These are phyloP conservation scores for Taphrina flavorubra DNA, from an alignment of 1,139 yeast genomes.

Conservation along the genomic window DNA sequence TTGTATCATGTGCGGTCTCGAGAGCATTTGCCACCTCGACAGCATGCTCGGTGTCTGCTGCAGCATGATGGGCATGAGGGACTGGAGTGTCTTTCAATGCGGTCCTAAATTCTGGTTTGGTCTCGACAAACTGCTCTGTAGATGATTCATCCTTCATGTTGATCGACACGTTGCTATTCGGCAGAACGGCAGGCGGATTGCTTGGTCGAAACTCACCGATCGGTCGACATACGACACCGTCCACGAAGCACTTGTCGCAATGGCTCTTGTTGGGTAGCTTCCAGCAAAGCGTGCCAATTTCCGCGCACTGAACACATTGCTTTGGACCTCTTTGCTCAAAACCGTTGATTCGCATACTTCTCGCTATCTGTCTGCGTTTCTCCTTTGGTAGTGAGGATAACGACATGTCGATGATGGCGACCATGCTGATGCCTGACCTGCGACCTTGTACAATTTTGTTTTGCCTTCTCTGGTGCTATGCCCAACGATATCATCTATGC, in stretches of 20 bases:
- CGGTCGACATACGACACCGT: conserved; percentile 10
- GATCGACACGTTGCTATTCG: too few relatives aligned
- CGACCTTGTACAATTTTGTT: background rate
- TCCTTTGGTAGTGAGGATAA: conserved; percentile 2
- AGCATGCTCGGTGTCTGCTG: too few relatives aligned
- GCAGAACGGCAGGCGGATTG: too few relatives aligned
- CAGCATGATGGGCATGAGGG: background rate
- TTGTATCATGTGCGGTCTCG: too few relatives aligned
- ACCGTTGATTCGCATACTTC: conserved; percentile 5
- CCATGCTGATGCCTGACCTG: background rate
- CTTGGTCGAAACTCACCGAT: too few relatives aligned
- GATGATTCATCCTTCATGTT: background rate
- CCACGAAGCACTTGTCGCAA: conserved; percentile 12
- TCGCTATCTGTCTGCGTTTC: conserved; percentile 2
- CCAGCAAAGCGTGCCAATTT: conserved; percentile 14
- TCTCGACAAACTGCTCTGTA: background rate
- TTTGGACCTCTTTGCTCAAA: conserved; percentile 1
- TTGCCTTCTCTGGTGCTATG: too few relatives aligned
- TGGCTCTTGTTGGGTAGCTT: conserved; percentile 4
- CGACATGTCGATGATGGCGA: background rate
- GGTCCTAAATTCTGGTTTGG: background rate
- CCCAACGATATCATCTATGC: background rate
- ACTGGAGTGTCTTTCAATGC: background rate
- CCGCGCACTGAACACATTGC: conserved; percentile 11
- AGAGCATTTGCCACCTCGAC: too few relatives aligned